Evolutionary conservation across 2,329 filamentous ascomycete species (phyloP), one percentile per base, ranked within the genome.

Genomic region (Claviceps paspali): DNA sequence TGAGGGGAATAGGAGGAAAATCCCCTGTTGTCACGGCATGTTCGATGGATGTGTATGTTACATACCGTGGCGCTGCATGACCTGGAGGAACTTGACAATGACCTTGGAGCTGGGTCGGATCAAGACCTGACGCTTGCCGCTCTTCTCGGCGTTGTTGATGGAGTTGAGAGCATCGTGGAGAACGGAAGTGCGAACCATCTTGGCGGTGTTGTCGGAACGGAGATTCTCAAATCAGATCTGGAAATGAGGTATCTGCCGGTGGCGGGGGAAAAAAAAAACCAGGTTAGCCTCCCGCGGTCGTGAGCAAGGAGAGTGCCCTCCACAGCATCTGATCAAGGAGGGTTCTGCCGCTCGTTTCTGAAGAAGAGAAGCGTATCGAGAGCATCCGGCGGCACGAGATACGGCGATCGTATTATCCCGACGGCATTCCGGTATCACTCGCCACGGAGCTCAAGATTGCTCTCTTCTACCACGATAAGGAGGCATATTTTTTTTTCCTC

Each of bases 111-210:
- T 82, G 56, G 92, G 91, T 60, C 87, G 80, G 76, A 98, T 95
- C 65, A 98, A 62, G 63, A 96, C 91, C 74, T 98, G 91, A 62
- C 91, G 87, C 82, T 96, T 96, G 73, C 91, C 91, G 56, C 83
- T 75, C 82, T 98, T 96, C 79, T 98, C 92, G 76, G 91, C 91
- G 69, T 98, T 98, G 86, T 98, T 98, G 82, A 98, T 96, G 74
- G 79, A 75, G 67, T 94, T 94, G 60, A 95, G 82, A 64, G 84
- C 86, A 81, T 98, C 91, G 78, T 96, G 92, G 68, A 98, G 87
- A 61, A 96, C 91, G 65, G 86, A 94, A 60, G 91, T 96, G 74
- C 84, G 86, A 70, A 95, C 87, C 88, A 98, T 98, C 64, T 82
- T 95, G 77, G 63, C 78, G 76, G 73, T 72, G 49, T 61, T 56